Percentiles rank a stretch among this genome's conserved stretches.
Conservation (phyloP, 345 rosid species). For the Brassica juncea region DNA sequence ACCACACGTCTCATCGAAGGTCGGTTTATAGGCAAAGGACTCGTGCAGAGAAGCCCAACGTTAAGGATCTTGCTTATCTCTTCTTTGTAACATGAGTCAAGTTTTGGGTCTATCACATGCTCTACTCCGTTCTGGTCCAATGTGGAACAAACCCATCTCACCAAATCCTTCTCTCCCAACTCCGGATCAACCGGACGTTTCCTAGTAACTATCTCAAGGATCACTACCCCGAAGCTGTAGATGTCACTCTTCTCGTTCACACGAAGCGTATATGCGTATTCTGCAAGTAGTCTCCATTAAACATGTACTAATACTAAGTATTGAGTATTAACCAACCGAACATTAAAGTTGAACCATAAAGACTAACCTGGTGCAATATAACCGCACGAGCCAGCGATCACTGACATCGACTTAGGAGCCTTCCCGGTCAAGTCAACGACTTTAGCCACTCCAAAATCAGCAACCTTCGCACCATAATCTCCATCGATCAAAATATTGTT, state of each 20-base stretch:
- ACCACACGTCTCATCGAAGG: slow-evolving; percentile 97
- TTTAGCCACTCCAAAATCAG: slow-evolving; percentile 97
- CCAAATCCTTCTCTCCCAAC: slow-evolving; percentile 84
- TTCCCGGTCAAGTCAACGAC: slow-evolving; percentile 69
- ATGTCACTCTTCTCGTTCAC: slow-evolving; percentile 99
- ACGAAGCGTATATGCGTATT: slow-evolving; percentile 91
- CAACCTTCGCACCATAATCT: slow-evolving; percentile 82
- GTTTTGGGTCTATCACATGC: slow-evolving; percentile 73
- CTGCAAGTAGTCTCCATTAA: slow-evolving; percentile 46
- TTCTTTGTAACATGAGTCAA: slow-evolving; percentile 79
- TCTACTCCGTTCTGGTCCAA: slow-evolving; percentile 80
- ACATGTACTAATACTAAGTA: background rate
- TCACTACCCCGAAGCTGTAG: slow-evolving; percentile 95
- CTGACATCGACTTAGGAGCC: slow-evolving; percentile 85
- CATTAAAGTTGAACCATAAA: background rate
- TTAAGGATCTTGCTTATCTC: slow-evolving; percentile 83
- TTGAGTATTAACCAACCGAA: background rate
- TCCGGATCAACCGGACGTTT: slow-evolving; percentile 80
- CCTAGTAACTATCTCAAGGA: slow-evolving; percentile 88
- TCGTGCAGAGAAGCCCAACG: slow-evolving; percentile 86
- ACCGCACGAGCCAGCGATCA: slow-evolving; percentile 98
- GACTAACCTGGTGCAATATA: slow-evolving; percentile 98
- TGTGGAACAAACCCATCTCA: slow-evolving; percentile 85
- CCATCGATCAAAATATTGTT: slow-evolving; percentile 90
- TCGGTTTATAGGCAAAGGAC: slow-evolving; percentile 88